Conservation (phyloP, 1,284 basidiomycete species). For the Ganoderma resinaceum region DNA sequence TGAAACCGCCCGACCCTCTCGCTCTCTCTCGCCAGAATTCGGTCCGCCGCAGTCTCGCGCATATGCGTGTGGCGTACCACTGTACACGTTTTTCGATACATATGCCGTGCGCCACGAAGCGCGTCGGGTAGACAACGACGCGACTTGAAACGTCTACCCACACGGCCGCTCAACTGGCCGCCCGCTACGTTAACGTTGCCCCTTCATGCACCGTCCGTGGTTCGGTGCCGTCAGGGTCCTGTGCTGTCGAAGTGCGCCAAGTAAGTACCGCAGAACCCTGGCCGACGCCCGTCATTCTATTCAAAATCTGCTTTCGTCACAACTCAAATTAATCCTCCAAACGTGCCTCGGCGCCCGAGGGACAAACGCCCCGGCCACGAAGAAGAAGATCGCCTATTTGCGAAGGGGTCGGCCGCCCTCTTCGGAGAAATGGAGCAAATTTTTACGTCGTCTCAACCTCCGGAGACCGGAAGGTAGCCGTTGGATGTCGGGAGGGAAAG, state of each 20-base stretch:
- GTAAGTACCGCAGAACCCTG: neutral
- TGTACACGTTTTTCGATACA: neutral
- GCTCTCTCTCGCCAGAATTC: neutral
- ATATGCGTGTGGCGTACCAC: neutral
- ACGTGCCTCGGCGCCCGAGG: neutral
- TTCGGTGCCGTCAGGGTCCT: neutral
- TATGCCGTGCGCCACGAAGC: neutral
- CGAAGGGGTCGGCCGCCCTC: neutral
- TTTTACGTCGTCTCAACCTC: neutral
- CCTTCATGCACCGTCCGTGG: neutral
- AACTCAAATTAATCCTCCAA: neutral
- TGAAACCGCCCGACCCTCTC: neutral
- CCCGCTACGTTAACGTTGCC: no score
- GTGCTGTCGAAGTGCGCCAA: neutral
- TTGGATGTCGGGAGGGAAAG: neutral
- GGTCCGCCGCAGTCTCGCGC: neutral
- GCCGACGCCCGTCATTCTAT: neutral
- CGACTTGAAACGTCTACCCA: neutral
- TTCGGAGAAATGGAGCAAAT: constrained; percentile 10
- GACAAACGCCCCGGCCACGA: neutral
- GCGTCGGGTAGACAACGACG: neutral
- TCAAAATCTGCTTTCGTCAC: neutral
- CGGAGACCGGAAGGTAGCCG: neutral
- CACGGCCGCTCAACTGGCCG: neutral
- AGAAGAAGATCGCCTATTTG: neutral